Conservation (phyloP, 139 green algal species). For the Asterochloris sp. region DNA sequence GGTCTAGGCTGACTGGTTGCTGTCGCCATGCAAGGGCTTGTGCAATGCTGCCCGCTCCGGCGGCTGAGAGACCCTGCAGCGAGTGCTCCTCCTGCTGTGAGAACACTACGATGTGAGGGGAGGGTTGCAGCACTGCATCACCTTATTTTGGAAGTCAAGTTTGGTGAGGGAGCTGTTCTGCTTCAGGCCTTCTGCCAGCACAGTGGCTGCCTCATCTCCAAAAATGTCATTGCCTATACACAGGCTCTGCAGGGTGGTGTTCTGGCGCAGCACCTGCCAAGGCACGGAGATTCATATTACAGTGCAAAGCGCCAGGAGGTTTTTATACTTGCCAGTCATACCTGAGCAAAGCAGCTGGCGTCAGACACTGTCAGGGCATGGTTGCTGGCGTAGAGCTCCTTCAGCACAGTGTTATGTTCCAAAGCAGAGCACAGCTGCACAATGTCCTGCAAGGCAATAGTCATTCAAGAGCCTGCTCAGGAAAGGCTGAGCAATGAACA, state of each 20-base stretch:
- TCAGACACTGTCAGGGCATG: constrained; percentile 4
- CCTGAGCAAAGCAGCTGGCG: background rate
- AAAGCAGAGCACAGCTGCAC: constrained; percentile 34
- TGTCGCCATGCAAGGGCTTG: background rate
- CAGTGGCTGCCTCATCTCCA: constrained; percentile 7
- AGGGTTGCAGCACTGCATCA: background rate
- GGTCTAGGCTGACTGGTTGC: background rate
- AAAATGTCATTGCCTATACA: constrained; percentile 3
- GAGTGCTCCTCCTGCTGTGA: background rate
- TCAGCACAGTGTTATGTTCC: constrained; percentile 13
- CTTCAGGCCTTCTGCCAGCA: background rate
- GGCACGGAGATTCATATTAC: background rate
- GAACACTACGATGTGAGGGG: background rate
- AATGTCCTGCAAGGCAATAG: constrained; percentile 36
- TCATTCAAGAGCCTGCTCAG: no score
- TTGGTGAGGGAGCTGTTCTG: constrained; percentile 15
- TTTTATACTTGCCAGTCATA: background rate
- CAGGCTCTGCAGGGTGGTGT: background rate
- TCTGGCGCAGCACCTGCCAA: background rate
- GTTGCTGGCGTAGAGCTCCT: constrained; percentile 19
- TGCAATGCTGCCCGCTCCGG: background rate
- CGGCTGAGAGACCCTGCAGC: background rate
- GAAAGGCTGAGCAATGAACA: no score
- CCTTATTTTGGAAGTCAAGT: constrained; percentile 21
- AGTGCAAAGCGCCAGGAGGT: background rate